A percentile compares a stretch with the other conserved stretches of the same genome.
phyloP scores from a whole-genome alignment of 306 rosid species.

The Vigna radiata region DNA sequence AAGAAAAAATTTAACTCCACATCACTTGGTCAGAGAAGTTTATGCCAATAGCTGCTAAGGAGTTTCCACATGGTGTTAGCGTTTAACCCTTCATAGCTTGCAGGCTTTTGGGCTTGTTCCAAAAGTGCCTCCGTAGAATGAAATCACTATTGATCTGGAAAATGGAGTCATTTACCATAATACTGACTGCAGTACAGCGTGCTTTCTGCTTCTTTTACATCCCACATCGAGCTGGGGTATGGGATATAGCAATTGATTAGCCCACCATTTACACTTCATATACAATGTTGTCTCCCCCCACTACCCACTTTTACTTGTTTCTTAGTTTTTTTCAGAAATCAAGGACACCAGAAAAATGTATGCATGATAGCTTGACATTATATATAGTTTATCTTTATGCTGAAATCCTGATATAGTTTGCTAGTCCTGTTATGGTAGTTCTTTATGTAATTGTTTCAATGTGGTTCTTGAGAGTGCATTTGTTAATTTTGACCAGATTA shows the following conservation, averaged over 20 bases:
- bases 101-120: conserved; percentile 24
- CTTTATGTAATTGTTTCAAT: conserved; percentile 27
- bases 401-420: conserved; percentile 39
- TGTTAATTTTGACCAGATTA: conserved; percentile 68
- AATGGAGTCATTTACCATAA: conserved; percentile 11
- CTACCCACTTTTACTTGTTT: conserved; percentile 30
- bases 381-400: conserved; percentile 26
- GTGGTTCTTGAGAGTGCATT: conserved; percentile 33
- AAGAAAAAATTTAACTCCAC: neutral
- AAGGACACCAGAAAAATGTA: conserved; percentile 18
- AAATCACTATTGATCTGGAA: conserved; percentile 10
- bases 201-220: conserved; percentile 19
- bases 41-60: conserved; percentile 28
- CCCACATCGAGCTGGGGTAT: neutral
- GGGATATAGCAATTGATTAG: conserved; percentile 19
- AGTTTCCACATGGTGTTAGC: conserved; percentile 29
- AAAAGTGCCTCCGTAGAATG: conserved; percentile 19
- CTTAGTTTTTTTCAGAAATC: conserved; percentile 30
- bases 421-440: conserved; percentile 36
- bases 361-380: conserved; percentile 26
- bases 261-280: conserved; percentile 24
- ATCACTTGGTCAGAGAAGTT: neutral
- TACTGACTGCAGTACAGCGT: neutral
- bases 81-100: conserved; percentile 30
- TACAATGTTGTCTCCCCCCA: conserved; percentile 22